phyloP scores from a whole-genome alignment of 768 basidiomycete species.

The Tricholoma sp. region DNA sequence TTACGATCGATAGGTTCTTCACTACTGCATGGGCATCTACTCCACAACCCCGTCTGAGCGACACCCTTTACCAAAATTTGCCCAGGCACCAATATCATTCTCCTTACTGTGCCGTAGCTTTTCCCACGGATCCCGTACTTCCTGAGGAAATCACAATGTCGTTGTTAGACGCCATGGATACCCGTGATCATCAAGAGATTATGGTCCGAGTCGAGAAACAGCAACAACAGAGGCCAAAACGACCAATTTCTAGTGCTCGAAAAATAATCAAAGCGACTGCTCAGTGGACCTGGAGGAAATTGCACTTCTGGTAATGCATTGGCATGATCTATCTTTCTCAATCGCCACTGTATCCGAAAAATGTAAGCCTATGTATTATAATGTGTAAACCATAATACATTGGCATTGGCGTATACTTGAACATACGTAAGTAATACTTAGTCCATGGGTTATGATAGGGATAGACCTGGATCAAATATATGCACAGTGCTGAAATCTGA shows the following conservation, averaged over 20 bases:
- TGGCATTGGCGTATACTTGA: background rate
- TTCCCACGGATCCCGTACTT: background rate
- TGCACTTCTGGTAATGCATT: constrained; percentile 4
- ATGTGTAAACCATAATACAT: background rate
- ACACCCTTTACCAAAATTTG: background rate
- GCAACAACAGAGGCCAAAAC: background rate
- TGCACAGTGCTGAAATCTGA: background rate
- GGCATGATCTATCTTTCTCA: background rate
- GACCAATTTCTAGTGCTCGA: background rate
- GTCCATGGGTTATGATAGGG: background rate
- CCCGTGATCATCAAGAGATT: constrained; percentile 11
- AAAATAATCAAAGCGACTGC: constrained; percentile 1
- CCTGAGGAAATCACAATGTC: constrained; percentile 23
- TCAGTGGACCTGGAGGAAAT: constrained; percentile 4
- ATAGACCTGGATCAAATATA: background rate
- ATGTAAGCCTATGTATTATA: background rate
- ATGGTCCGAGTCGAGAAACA: background rate
- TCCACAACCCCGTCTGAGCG: background rate
- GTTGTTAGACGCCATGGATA: constrained; percentile 25
- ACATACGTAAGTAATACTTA: no score
- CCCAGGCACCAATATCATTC: background rate
- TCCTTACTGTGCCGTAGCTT: background rate
- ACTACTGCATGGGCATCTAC: background rate
- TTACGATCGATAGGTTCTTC: background rate
- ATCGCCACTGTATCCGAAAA: background rate